These are phyloP conservation scores for Diaporthe sp. DNA, from an alignment of 2,329 filamentous ascomycete genomes.

Conservation along the genomic window DNA sequence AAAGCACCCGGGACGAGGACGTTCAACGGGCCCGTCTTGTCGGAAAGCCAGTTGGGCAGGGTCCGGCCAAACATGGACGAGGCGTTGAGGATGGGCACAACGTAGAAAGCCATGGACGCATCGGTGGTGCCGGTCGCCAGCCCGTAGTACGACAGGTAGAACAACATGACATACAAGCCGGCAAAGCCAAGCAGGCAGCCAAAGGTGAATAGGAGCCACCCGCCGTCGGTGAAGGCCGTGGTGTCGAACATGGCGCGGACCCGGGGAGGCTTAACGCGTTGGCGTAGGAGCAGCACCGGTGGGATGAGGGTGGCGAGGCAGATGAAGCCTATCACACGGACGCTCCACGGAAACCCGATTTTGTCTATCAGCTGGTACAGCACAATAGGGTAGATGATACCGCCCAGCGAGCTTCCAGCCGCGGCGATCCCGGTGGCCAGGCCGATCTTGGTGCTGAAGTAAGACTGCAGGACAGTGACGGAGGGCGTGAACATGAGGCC, in stretches of 20 bases:
- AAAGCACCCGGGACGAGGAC: conserved; percentile 50
- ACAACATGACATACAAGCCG: conserved; percentile 55
- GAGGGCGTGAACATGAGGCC: conserved; percentile 57
- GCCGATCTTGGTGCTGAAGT: conserved; percentile 49
- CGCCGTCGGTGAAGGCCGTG: conserved; percentile 55
- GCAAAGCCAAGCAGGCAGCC: conserved; percentile 55
- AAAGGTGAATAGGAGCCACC: conserved; percentile 53
- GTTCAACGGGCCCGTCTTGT: conserved; percentile 56
- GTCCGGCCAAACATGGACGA: conserved; percentile 56
- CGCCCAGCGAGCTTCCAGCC: conserved; percentile 51
- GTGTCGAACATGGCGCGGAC: conserved; percentile 54
- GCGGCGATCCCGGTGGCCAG: conserved; percentile 53
- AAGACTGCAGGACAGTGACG: conserved; percentile 51
- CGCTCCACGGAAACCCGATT: conserved; percentile 48
- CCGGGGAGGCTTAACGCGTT: conserved; percentile 54
- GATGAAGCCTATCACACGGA: conserved; percentile 47
- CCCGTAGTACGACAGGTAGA: conserved; percentile 57
- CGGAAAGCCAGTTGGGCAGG: conserved; percentile 54
- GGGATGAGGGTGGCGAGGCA: conserved; percentile 47
- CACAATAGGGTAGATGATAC: conserved; percentile 52
- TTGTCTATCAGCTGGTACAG: conserved; percentile 44
- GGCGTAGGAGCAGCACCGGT: conserved; percentile 46
- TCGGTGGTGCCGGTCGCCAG: conserved; percentile 49
- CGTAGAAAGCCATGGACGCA: conserved; percentile 55
- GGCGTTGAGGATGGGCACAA: conserved; percentile 58